Conservation (phyloP, 2,329 filamentous ascomycete genomes). For the Ceratocystis smalleyi region DNA sequence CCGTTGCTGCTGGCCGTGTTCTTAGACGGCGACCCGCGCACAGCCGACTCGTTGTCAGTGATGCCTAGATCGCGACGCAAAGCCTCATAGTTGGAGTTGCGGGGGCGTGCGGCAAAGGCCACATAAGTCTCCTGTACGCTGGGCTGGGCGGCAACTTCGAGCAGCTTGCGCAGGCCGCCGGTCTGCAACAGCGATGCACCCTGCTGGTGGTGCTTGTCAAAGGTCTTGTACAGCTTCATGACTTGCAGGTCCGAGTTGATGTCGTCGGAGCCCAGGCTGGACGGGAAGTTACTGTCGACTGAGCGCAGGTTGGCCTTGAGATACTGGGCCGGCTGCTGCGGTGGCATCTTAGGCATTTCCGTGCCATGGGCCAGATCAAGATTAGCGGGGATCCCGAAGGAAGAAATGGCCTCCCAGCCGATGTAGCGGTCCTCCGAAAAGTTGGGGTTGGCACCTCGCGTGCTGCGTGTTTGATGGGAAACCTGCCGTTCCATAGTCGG, state of each 20-base stretch:
- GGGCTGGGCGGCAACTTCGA: constrained; percentile 38
- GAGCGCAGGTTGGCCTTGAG: constrained; percentile 41
- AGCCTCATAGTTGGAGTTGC: constrained; percentile 31
- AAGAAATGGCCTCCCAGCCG: constrained; percentile 44
- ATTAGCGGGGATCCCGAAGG: constrained; percentile 43
- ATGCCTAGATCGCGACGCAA: constrained; percentile 37
- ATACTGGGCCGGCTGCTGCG: constrained; percentile 41
- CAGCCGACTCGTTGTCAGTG: constrained; percentile 27
- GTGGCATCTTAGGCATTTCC: constrained; percentile 43
- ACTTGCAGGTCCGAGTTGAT: constrained; percentile 40
- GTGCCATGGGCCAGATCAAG: constrained; percentile 40
- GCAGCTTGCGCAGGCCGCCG: constrained; percentile 37
- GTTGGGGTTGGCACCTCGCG: constrained; percentile 39
- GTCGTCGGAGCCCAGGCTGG: constrained; percentile 35
- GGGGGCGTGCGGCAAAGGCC: constrained; percentile 30
- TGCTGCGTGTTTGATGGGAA: constrained; percentile 49
- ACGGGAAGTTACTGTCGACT: constrained; percentile 41
- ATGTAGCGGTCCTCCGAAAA: constrained; percentile 42
- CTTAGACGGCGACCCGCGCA: constrained; percentile 17
- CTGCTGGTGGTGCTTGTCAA: constrained; percentile 36
- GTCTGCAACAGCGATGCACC: constrained; percentile 41
- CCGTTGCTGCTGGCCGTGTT: background rate
- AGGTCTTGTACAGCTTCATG: constrained; percentile 43
- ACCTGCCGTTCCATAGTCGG: constrained; percentile 47
- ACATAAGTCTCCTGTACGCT: constrained; percentile 34